These are phyloP conservation scores for Ogataea philodendri DNA, from an alignment of 805 yeast species.

Conservation along the genomic window DNA sequence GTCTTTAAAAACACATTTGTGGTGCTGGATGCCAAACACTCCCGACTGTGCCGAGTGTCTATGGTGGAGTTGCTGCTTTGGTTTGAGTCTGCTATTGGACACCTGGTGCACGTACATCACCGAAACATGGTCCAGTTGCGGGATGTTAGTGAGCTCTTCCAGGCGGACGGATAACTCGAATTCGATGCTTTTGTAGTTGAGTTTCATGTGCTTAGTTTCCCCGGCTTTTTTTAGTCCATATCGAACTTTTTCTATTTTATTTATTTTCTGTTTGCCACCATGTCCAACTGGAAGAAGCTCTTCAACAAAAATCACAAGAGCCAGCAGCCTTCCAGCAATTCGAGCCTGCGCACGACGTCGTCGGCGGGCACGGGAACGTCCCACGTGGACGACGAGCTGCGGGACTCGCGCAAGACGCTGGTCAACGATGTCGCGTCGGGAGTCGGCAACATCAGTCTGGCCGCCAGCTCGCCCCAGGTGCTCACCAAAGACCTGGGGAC, in stretches of 20 bases:
- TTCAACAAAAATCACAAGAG: slow-evolving; percentile 26
- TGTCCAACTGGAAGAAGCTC: slow-evolving; percentile 35
- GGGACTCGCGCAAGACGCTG: slow-evolving; percentile 25
- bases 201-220: slow-evolving; percentile 12
- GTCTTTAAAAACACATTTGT: slow-evolving; percentile 48
- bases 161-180: slow-evolving; percentile 60
- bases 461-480: slow-evolving; percentile 18
- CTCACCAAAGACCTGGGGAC: slow-evolving; percentile 30
- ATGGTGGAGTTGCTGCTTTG: slow-evolving; percentile 14
- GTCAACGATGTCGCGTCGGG: slow-evolving; percentile 19
- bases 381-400: slow-evolving; percentile 15
- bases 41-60: slow-evolving; percentile 40
- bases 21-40: slow-evolving; percentile 44
- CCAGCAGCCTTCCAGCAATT: slow-evolving; percentile 13
- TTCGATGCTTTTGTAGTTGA: slow-evolving; percentile 32
- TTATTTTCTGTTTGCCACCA: slow-evolving; percentile 16
- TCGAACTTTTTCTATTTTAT: slow-evolving; percentile 1
- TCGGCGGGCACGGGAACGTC: slow-evolving; percentile 14
- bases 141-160: slow-evolving; percentile 77
- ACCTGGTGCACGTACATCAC: slow-evolving; percentile 51
- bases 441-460: slow-evolving; percentile 13
- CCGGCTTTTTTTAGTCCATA: not conserved
- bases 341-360: slow-evolving; percentile 15
- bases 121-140: slow-evolving; percentile 63
- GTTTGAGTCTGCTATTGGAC: slow-evolving; percentile 13